phyloP scores from a whole-genome alignment of 257 asterid species.

The Fraxinus excelsior region DNA sequence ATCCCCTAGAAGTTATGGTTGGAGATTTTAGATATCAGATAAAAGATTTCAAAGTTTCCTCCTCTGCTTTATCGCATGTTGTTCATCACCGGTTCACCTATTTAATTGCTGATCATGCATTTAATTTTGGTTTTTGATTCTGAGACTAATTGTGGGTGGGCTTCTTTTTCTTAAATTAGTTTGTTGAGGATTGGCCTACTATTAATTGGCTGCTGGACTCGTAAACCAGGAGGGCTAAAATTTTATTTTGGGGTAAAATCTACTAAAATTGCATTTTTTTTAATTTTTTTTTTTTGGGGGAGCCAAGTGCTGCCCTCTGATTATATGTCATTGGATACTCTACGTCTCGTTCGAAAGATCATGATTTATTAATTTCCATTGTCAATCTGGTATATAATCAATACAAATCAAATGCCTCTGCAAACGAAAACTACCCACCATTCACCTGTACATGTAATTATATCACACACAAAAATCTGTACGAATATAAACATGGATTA shows the following conservation, averaged over 20 bases:
- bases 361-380: conserved; percentile 5
- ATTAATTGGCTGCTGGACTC: neutral
- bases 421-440: neutral
- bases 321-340: conserved; percentile 1
- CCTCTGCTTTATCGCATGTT: neutral
- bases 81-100: neutral
- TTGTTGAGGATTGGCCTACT: neutral
- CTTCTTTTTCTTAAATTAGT: neutral
- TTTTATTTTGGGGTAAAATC: neutral
- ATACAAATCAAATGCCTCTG: conserved; percentile 10
- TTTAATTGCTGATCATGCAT: neutral
- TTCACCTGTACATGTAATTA: neutral
- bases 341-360: neutral
- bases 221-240: neutral
- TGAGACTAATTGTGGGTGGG: neutral
- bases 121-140: neutral
- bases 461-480: neutral
- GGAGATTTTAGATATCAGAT: neutral
- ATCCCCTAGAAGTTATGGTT: neutral
- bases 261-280: neutral
- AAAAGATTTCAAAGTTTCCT: neutral
- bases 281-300: neutral
- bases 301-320: neutral
- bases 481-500: conserved; percentile 1
- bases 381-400: neutral